Evolutionary conservation across 306 rosid genomes (phyloP).

Genomic region (Trichosanthes cucumerina): DNA sequence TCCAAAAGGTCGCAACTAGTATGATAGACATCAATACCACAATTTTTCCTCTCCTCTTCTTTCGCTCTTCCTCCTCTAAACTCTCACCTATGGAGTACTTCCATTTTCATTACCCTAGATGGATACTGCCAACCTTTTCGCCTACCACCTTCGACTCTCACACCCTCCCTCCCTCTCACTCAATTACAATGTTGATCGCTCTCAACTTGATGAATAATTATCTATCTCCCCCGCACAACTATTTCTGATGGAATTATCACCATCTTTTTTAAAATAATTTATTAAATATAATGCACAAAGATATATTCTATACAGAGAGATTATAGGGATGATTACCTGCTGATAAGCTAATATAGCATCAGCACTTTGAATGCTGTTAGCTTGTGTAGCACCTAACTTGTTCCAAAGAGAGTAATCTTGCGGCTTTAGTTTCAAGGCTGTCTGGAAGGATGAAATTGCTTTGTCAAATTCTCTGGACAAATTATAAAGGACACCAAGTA

Average conservation of each 20-base stretch:
- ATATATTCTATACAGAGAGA: neutral
- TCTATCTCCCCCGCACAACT: neutral
- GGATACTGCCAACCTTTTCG: neutral
- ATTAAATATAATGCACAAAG: neutral
- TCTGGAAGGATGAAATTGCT: conserved; percentile 75
- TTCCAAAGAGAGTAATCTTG: conserved; percentile 98
- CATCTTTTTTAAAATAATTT: neutral
- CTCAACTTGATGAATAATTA: neutral
- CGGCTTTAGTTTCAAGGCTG: conserved; percentile 84
- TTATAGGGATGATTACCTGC: conserved; percentile 40
- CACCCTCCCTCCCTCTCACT: neutral
- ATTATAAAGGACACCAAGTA: conserved; percentile 89
- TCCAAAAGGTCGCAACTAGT: neutral
- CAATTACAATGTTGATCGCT: neutral
- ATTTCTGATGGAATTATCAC: neutral
- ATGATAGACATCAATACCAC: neutral
- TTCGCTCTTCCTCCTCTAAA: neutral
- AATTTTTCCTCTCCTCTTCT: neutral
- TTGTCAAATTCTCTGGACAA: conserved; percentile 86
- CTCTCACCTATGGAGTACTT: neutral
- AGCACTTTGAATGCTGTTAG: conserved; percentile 95
- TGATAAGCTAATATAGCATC: conserved; percentile 97
- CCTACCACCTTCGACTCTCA: neutral
- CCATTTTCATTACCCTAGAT: neutral
- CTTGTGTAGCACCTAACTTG: conserved; percentile 99